These are phyloP conservation scores for Trichoderma gracile DNA, from an alignment of 2,329 filamentous ascomycete genomes.

Conservation along the genomic window DNA sequence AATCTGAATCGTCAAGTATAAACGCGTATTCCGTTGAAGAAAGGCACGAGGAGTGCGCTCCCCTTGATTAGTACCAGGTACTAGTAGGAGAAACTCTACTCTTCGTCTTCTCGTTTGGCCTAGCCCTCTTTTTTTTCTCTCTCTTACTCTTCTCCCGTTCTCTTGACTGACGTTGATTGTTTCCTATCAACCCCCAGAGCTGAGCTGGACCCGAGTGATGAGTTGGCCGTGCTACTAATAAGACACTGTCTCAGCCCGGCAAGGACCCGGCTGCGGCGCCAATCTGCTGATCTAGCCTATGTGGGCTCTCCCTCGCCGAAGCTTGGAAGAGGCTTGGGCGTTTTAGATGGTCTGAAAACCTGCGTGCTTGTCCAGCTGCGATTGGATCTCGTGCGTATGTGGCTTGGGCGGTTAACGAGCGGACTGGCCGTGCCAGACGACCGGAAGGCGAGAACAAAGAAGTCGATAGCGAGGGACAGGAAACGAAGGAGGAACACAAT, in stretches of 20 bases:
- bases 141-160: neutral
- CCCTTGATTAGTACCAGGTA: constrained; percentile 2
- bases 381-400: constrained; percentile 20
- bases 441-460: neutral
- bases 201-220: constrained; percentile 3
- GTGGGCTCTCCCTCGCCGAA: constrained; percentile 18
- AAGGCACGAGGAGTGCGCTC: constrained; percentile 13
- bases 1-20: constrained; percentile 12
- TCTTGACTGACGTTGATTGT: neutral
- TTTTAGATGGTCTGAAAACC: constrained; percentile 1
- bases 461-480: neutral
- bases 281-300: constrained; percentile 27
- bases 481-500: neutral
- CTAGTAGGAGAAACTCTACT: neutral
- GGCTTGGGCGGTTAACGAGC: constrained; percentile 22
- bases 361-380: constrained; percentile 13
- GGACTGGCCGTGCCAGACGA: constrained; percentile 19
- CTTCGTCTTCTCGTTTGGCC: neutral
- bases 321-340: neutral
- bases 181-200: too few species aligned
- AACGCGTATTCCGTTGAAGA: constrained; percentile 6
- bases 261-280: constrained; percentile 25
- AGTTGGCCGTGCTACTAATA: constrained; percentile 29
- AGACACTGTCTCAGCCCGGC: constrained; percentile 37
- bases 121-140: neutral